Base-by-base conservation (phyloP, 192 early-diverging fungal genomes). In the Umbelopsis vinacea region DNA sequence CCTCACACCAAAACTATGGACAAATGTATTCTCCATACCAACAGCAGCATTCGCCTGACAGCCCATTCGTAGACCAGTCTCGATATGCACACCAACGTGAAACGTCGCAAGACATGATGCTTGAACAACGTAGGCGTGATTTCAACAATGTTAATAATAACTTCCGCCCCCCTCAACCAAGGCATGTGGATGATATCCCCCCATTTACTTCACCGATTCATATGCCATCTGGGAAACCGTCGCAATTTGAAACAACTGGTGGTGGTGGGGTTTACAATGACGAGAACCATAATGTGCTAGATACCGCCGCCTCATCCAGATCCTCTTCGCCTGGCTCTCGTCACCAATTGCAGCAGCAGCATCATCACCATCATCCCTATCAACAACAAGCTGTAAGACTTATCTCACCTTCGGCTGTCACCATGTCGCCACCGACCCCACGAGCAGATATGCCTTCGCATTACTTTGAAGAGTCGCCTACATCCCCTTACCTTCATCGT, bases 151-250 rank as follows among this genome's bases (percentile, higher is more conserved):
- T 3, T 29, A 37, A 37, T 37, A 63, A 63, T 37, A 63, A 19
- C 23, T 63, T 63, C 14, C 57, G 57, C 11, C 57, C 57, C 17
- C 57, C 57, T 63, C 57, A 63, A 63, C 57, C 24, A 17, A 29
- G 57, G 33, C 57, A 63, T 63, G 57, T 63, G 57, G 57, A 63
- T 63, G 57, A 63, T 63, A 63, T 63, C 57, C 57, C 57, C 57
- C 57, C 57, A 37, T 63, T 63, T 17, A 63, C 57, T 29, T 63
- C 57, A 22, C 57, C 57, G 33, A 63, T 63, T 63, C 57, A 63
- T 35, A 63, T 63, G 57, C 57, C 57, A 35, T 35, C 26, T 19
- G 57, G 57, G 37, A 63, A 63, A 35, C 9, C 57, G 37, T 37
- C 35, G 7, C 57, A 63, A n/a, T 63, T 37, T 33, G 57, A 63